These are phyloP conservation scores for Lipomyces starkeyi DNA, from an alignment of 805 yeast genomes.

Conservation along the genomic window DNA sequence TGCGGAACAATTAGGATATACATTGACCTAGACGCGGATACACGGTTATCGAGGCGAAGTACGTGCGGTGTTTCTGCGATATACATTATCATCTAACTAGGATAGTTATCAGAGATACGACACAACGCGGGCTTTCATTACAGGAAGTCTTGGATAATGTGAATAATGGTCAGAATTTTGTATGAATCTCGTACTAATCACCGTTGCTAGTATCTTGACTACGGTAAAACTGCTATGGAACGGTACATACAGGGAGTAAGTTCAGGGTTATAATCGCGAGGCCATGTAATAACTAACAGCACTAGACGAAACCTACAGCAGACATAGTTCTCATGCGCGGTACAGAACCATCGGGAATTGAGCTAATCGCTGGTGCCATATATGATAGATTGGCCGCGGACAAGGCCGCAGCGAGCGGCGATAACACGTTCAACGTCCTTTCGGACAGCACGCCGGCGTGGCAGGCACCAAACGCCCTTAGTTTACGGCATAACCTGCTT, in stretches of 20 bases:
- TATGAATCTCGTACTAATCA: neutral
- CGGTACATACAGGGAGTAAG: conserved; percentile 54
- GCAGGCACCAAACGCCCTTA: conserved; percentile 4
- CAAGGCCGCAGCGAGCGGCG: conserved; percentile 7
- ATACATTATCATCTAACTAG: neutral
- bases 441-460: conserved; percentile 12
- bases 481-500: conserved; percentile 11
- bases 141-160: conserved; percentile 28
- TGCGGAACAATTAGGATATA: conserved; percentile 72
- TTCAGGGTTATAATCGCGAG: neutral
- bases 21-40: conserved; percentile 85
- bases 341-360: conserved; percentile 63
- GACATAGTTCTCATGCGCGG: conserved; percentile 80
- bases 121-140: conserved; percentile 21
- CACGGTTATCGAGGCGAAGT: conserved; percentile 79
- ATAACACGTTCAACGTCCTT: neutral
- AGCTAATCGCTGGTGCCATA: conserved; percentile 70
- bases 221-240: conserved; percentile 70
- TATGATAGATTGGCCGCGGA: conserved; percentile 40
- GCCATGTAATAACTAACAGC: neutral
- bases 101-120: conserved; percentile 28
- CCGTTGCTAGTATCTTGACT: conserved; percentile 53
- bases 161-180: neutral
- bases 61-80: conserved; percentile 19
- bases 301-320: conserved; percentile 66